These are phyloP conservation scores for Nakazawaea sp. DNA, from an alignment of 805 yeast genomes.

Conservation along the genomic window DNA sequence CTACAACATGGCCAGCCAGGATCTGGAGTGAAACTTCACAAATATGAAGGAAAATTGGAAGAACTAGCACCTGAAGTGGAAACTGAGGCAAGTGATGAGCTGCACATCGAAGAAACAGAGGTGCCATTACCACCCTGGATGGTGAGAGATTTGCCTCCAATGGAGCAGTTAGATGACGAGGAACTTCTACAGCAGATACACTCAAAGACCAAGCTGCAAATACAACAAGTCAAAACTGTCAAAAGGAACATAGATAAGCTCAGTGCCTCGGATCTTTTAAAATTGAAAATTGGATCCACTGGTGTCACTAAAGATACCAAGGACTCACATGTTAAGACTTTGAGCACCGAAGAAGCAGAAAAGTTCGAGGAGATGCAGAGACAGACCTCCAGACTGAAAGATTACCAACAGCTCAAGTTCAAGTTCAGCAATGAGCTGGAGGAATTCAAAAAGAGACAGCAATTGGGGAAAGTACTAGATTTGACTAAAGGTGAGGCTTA, in stretches of 20 bases:
- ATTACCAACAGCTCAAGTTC: conserved; percentile 12
- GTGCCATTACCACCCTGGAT: conserved; percentile 19
- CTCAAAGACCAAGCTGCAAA: no score
- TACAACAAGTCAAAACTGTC: not conserved
- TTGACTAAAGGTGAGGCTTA: conserved; percentile 14
- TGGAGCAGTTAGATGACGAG: conserved; percentile 1
- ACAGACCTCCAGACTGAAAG: conserved; percentile 17
- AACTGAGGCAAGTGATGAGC: conserved; percentile 9
- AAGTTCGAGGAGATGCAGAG: conserved; percentile 17
- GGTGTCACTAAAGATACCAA: not conserved
- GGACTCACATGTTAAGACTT: conserved; percentile 8
- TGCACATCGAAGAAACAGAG: not conserved
- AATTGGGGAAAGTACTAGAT: conserved; percentile 10
- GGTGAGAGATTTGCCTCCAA: conserved; percentile 15
- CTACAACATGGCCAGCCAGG: not conserved
- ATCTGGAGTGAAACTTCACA: not conserved
- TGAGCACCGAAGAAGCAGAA: conserved; percentile 16
- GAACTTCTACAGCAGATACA: not conserved
- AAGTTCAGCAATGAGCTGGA: conserved; percentile 12
- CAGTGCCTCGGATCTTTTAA: conserved; percentile 7
- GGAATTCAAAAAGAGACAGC: conserved; percentile 3
- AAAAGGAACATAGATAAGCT: conserved; percentile 5
- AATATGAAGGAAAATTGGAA: no score
- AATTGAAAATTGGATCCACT: conserved; percentile 7
- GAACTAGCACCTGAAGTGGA: conserved; percentile 5